phyloP scores from a whole-genome alignment of 1,284 basidiomycete genomes.

The Mycena citricolor region DNA sequence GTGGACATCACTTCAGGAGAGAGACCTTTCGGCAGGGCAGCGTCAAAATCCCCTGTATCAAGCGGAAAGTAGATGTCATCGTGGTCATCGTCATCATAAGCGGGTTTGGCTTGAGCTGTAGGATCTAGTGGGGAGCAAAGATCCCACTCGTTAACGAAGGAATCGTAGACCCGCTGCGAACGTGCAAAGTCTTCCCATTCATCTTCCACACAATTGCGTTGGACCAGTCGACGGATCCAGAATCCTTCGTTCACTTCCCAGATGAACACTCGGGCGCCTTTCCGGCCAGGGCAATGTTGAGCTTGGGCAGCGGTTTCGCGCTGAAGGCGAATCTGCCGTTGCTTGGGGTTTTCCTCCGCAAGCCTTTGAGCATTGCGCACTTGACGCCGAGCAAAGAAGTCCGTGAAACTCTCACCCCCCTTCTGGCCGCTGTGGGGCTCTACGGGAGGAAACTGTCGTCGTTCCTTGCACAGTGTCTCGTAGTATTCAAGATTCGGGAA shows the following conservation, averaged over 20 bases:
- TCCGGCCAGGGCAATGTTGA: not conserved
- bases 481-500: not conserved
- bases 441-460: conserved; percentile 2
- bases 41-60: too few relatives aligned
- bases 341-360: not conserved
- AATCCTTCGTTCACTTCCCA: not conserved
- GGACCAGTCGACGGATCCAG: not conserved
- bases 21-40: too few relatives aligned
- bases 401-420: not conserved
- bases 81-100: not conserved
- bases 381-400: conserved; percentile 2
- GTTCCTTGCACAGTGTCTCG: not conserved
- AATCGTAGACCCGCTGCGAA: not conserved
- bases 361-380: not conserved
- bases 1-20: not conserved
- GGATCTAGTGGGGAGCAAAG: conserved; percentile 1
- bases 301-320: not conserved
- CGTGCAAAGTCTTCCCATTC: conserved; percentile 1
- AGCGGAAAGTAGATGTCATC: not conserved
- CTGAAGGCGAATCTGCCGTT: not conserved
- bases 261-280: conserved; percentile 1
- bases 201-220: not conserved
- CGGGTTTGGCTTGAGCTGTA: not conserved
- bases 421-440: not conserved
- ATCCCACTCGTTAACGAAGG: conserved; percentile 1